Evolutionary conservation across 441 rosid genomes (phyloP), one percentile per base, ranked within the genome.

Genomic region (Erodium chrysanthum): DNA sequence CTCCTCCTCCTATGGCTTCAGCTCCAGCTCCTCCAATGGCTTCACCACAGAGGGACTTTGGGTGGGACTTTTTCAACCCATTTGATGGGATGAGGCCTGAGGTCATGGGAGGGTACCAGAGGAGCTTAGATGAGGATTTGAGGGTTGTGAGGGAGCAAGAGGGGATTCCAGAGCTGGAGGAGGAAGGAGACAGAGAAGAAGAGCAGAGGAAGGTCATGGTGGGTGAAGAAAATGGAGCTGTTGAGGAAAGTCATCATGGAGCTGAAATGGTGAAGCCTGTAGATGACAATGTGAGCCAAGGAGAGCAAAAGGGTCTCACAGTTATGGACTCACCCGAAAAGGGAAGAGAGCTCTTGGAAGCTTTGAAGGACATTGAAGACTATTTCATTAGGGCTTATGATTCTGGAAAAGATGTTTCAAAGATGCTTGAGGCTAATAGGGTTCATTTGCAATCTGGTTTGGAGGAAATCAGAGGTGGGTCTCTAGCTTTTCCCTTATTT

Each of bases 371-470:
- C 76, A 81, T 88, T 68, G 87, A 86, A 65, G 87, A 82, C 66
- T 79, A 86, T 71, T 88, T 88, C 69, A 75, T 86, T 33, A 86
- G 86, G 77, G 95, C 95, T 76, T 85, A 77, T 80, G 87, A 85
- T 75, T 84, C 87, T 69, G 91, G 95, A 12, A 88, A 88, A 67
- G 90, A 84, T 70, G 90, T 88, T 0, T 88, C 91, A 33, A 85
- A 80, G 74, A 88, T 86, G 95, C 74, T 88, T 22, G 95, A 88
- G 75, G 90, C 85, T 65, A 88, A 79, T 65, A 79, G 74, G 73
- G 75, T 83, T 72, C 75, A 77, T 67, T 71, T 83, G 77, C 90
- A 82, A 22, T 79, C 91, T 66, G 83, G 84, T 44, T 69, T 80
- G 58, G 87, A 83, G 73, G 90, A 80, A 79, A 77, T 84, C 8